Conservation (phyloP, 2,329 filamentous ascomycete species). For the Didymella pomorum region DNA sequence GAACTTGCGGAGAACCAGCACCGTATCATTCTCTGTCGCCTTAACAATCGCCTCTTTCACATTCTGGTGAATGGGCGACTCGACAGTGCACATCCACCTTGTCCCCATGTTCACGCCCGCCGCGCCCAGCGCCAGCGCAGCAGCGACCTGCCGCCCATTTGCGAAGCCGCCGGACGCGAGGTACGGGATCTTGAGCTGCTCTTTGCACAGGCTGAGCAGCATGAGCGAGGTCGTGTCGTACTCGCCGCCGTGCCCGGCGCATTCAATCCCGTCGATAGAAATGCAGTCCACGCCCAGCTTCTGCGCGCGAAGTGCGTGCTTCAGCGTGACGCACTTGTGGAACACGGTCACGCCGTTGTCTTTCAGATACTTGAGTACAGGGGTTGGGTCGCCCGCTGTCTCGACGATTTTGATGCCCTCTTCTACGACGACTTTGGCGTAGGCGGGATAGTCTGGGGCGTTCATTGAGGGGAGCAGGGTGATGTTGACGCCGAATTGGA, state of each 20-base stretch:
- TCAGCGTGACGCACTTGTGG: slow-evolving; percentile 39
- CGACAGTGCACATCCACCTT: slow-evolving; percentile 40
- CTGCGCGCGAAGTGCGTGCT: slow-evolving; percentile 37
- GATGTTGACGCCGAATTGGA: slow-evolving; percentile 50
- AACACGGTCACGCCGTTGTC: slow-evolving; percentile 36
- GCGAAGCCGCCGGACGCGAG: slow-evolving; percentile 40
- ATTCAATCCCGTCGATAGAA: slow-evolving; percentile 41
- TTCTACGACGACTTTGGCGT: slow-evolving; percentile 36
- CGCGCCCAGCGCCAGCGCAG: slow-evolving; percentile 38
- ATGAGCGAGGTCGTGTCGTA: slow-evolving; percentile 64
- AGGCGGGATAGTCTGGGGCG: slow-evolving; percentile 38
- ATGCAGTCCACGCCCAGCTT: slow-evolving; percentile 39
- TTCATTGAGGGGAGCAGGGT: slow-evolving; percentile 40
- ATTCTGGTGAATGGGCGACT: slow-evolving; percentile 37
- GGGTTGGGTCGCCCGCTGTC: slow-evolving; percentile 39
- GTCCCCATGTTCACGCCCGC: slow-evolving; percentile 42
- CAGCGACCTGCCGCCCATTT: slow-evolving; percentile 36
- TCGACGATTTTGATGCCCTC: slow-evolving; percentile 40
- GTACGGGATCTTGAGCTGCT: slow-evolving; percentile 41
- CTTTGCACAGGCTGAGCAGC: slow-evolving; percentile 34
- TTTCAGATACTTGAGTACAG: slow-evolving; percentile 39
- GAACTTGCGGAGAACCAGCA: slow-evolving; percentile 39
- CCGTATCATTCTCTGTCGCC: slow-evolving; percentile 35
- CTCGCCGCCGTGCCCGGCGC: slow-evolving; percentile 59
- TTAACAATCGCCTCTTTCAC: slow-evolving; percentile 40